A percentile compares a stretch with the other conserved stretches of the same genome.
These are phyloP conservation scores for Tolypocladium nubicola DNA, from an alignment of 2,329 filamentous ascomycete genomes.

Conservation along the genomic window DNA sequence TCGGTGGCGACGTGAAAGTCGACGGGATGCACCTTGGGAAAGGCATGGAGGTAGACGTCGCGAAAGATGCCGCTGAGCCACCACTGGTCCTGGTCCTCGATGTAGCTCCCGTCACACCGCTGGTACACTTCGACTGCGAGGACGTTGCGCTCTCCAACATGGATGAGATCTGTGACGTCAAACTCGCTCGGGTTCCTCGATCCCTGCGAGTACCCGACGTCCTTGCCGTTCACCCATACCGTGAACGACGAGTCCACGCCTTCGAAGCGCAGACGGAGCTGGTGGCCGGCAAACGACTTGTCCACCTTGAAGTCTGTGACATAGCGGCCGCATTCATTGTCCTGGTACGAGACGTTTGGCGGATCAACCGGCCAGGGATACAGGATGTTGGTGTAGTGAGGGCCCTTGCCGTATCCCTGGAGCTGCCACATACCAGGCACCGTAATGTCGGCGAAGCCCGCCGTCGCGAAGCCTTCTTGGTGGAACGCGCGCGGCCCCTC, in stretches of 20 bases:
- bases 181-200: slow-evolving; percentile 65
- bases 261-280: slow-evolving; percentile 61
- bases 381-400: slow-evolving; percentile 60
- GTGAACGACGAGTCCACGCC: slow-evolving; percentile 66
- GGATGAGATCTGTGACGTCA: slow-evolving; percentile 48
- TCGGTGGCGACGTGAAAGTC: slow-evolving; percentile 46
- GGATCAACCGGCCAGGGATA: slow-evolving; percentile 59
- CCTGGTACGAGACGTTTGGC: slow-evolving; percentile 51
- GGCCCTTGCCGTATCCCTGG: slow-evolving; percentile 51
- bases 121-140: slow-evolving; percentile 62
- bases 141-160: slow-evolving; percentile 34
- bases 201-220: slow-evolving; percentile 64
- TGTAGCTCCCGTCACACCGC: slow-evolving; percentile 60
- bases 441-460: slow-evolving; percentile 29
- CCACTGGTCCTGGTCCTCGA: slow-evolving; percentile 65
- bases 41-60: slow-evolving; percentile 55
- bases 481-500: slow-evolving; percentile 32
- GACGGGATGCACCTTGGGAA: slow-evolving; percentile 42
- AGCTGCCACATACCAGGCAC: slow-evolving; percentile 66
- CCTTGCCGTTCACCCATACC: slow-evolving; percentile 56
- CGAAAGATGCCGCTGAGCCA: slow-evolving; percentile 59
- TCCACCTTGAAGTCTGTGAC: slow-evolving; percentile 44
- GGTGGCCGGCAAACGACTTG: slow-evolving; percentile 32
- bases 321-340: slow-evolving; percentile 57
- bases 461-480: slow-evolving; percentile 21